Evolutionary conservation across 306 rosid genomes (phyloP), one percentile per base, ranked within the genome.

Genomic region (Castanea crenata): DNA sequence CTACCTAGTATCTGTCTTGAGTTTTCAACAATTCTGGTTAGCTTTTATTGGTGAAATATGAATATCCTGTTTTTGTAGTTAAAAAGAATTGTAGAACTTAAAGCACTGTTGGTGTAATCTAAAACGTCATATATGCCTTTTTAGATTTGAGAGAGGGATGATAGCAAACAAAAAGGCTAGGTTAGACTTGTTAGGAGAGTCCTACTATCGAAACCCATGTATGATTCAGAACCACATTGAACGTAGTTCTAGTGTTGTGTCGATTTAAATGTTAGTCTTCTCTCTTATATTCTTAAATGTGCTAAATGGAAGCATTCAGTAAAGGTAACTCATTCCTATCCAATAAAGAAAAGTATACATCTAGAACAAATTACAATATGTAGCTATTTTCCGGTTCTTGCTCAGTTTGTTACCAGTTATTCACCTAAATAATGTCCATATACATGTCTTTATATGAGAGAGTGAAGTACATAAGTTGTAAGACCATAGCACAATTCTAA

Each of bases 221-320:
- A 35, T 25, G 56, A 31, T 34, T 59, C 44, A 77, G 59, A 68
- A 52, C 71, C 69, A 34, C 10, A 16, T 7, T 74, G 64, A 74
- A 62, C 19, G 14, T 62, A 25, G 35, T 73, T 27, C 23, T 63
- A 57, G 79, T 32, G 74, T 84, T 62, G 55, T 54, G 74, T 38
- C 71, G 55, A 13, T 29, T n/a, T 38, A 64, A 29, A 29, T 64
- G 46, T 31, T 64, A 31, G 41, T 32, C 20, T 13, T 7, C 10
- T 64, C 44, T 29, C 46, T 64, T 23, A 38, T 31, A 19, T 5
- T 64, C 20, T 64, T 64, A 64, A 64, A 64, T 13, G 21, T 31
- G 44, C 46, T 16, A 6, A 64, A 64, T 64, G 41, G 19, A 63
- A 27, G 8, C 18, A 5, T 25, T 14, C 20, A 41, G 9, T 63